phyloP scores from a whole-genome alignment of 2,329 filamentous ascomycete species.

The Ploettnerulaceae sp. region DNA sequence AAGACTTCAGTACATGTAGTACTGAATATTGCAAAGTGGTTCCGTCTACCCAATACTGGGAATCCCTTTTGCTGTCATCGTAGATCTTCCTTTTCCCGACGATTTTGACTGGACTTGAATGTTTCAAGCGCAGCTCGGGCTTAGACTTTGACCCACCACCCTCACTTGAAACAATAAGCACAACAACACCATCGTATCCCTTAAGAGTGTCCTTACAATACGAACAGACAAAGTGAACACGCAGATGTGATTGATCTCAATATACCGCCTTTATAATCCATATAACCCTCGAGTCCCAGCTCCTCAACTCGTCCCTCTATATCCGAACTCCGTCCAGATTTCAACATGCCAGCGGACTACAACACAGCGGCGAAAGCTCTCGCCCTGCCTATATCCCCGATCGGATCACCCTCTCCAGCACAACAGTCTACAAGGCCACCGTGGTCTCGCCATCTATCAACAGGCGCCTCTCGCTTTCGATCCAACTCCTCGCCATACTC shows the following conservation, averaged over 20 bases:
- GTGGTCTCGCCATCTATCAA: constrained; percentile 45
- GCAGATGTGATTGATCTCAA: constrained; percentile 4
- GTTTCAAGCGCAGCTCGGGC: constrained; percentile 7
- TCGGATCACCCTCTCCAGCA: constrained; percentile 42
- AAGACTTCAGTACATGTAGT: too few species aligned
- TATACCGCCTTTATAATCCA: neutral
- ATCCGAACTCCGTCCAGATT: constrained; percentile 11
- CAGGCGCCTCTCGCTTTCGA: constrained; percentile 31
- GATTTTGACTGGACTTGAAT: too few species aligned
- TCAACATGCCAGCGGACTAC: constrained; percentile 48
- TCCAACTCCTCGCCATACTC: constrained; percentile 23
- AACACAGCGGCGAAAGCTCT: constrained; percentile 46
- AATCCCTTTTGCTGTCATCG: too few species aligned
- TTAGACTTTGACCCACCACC: constrained; percentile 7
- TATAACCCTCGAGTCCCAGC: neutral
- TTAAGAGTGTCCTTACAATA: neutral
- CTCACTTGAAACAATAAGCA: constrained; percentile 1
- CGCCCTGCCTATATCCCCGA: constrained; percentile 40
- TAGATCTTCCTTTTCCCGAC: too few species aligned
- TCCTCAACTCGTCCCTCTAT: constrained; percentile 3
- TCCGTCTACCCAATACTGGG: too few species aligned
- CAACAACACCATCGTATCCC: neutral
- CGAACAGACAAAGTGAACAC: constrained; percentile 2
- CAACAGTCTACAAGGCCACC: constrained; percentile 40
- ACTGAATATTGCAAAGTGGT: too few species aligned